Evolutionary conservation across 495 filamentous ascomycete genomes (phyloP), one percentile per base, ranked within the genome.

Genomic region (Tuber microsphaerosporum): DNA sequence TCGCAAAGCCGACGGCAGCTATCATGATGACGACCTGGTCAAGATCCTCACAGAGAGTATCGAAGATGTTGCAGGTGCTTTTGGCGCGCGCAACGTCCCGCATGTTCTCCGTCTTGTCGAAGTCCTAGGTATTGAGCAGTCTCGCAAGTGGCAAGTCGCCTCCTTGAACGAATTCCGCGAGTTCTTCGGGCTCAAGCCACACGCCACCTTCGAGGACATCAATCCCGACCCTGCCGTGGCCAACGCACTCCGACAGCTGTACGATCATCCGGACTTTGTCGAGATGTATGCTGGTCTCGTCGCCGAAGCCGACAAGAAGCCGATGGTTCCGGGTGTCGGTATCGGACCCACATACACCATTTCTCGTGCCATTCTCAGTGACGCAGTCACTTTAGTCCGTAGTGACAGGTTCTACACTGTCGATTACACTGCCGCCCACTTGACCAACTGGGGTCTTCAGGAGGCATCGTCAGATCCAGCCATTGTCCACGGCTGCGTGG

Each of bases 371-470:
- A 91, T 97, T 72, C 86, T 97, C 8, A 94, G 92, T 0, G 94
- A 97, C 82, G 94, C 94, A 2, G 91, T 94, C 12, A 89, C 89
- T 51, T 85, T 97, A n/a, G 93, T 96, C 51, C 88, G 94, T 46
- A 92, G 93, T 26, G 94, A 97, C 83, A 87, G 94, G 9, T 94
- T 94, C 84, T 94, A 95, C 84, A 96, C 94, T 10, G 85, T 88
- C 70, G 86, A 88, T 0, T 89, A 88, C 71, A 80, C 77, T 43
- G 86, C 87, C 73, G 88, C 86, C n/a, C 87, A 86, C 14, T 88
- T 89, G 79, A 90, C 88, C 16, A 88, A 87, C 84, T 90, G 89
- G 89, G 89, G 89, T 79, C 92, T 89, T 84, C 89, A 89, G 75
- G 91, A 93, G 83, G 88, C 87, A n/a, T 88, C 91, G 39, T 92